Percentiles rank a stretch among this genome's conserved stretches.
phyloP scores from a whole-genome alignment of 192 early-diverging fungal species.

The Oehlia diaphana region DNA sequence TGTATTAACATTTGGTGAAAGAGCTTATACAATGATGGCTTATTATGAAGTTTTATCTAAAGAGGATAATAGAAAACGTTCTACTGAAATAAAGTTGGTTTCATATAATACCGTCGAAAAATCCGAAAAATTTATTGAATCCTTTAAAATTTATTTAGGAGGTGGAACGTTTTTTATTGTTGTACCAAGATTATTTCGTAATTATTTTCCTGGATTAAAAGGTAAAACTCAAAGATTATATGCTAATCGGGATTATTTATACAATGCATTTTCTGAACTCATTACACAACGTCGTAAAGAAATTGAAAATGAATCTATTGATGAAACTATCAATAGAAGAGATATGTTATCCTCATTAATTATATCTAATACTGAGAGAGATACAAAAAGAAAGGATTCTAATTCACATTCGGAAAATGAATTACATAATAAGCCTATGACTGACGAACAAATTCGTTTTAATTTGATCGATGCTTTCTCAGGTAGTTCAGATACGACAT shows the following conservation, averaged over 20 bases:
- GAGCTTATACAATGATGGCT: background rate
- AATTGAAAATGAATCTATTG: slow-evolving; percentile 3
- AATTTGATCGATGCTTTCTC: background rate
- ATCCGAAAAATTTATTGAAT: no score
- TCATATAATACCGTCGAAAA: no score
- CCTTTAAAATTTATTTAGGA: no score
- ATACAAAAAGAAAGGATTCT: no score
- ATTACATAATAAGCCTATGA: background rate
- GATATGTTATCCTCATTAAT: no score
- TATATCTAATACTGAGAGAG: no score
- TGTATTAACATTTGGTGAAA: background rate
- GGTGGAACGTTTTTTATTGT: no score
- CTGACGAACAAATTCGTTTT: background rate
- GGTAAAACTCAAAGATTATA: background rate
- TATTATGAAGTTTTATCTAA: background rate
- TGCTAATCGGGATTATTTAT: background rate
- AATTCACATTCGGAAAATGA: no score
- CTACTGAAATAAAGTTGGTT: no score
- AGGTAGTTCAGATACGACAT: background rate
- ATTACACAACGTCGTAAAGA: slow-evolving; percentile 6
- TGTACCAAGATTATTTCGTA: no score
- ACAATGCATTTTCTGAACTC: background rate
- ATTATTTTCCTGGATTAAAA: no score
- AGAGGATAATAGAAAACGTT: background rate
- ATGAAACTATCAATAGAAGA: no score